Percentiles rank a stretch among this genome's conserved stretches.
These are phyloP conservation scores for Lichtheimia ramosa DNA, from an alignment of 371 early-diverging fungal species.

Conservation along the genomic window DNA sequence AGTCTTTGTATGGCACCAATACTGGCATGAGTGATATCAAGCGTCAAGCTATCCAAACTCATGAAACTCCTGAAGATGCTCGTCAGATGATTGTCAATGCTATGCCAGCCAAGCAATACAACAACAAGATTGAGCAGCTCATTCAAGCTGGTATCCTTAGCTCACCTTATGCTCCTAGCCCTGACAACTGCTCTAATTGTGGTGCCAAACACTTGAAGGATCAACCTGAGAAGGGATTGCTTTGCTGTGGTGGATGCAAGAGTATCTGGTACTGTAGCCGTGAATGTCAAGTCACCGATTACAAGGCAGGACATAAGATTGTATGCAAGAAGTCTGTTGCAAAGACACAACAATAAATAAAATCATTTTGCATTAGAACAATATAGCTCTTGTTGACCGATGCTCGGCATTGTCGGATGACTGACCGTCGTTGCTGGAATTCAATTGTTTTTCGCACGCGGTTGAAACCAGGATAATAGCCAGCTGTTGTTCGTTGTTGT, in stretches of 20 bases:
- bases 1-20: constrained; percentile 54
- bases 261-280: constrained; percentile 65
- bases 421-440: too few relatives aligned
- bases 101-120: constrained; percentile 32
- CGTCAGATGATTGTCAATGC: constrained; percentile 30
- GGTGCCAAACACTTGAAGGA: constrained; percentile 49
- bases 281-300: constrained; percentile 62
- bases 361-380: too few relatives aligned
- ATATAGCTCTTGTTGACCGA: too few relatives aligned
- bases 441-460: too few relatives aligned
- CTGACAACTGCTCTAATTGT: constrained; percentile 57
- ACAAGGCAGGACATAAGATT: constrained; percentile 52
- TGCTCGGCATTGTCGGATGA: too few relatives aligned
- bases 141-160: constrained; percentile 46
- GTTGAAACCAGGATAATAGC: too few relatives aligned
- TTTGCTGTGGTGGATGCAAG: constrained; percentile 63
- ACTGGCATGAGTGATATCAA: constrained; percentile 63
- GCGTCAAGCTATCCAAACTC: constrained; percentile 48
- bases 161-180: constrained; percentile 39
- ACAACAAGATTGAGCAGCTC: constrained; percentile 42
- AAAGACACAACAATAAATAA: too few relatives aligned
- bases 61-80: constrained; percentile 46
- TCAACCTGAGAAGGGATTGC: constrained; percentile 49
- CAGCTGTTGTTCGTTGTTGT: background rate
- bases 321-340: constrained; percentile 37